phyloP scores from a whole-genome alignment of 441 rosid species.

The Gossypium schwendimanii region DNA sequence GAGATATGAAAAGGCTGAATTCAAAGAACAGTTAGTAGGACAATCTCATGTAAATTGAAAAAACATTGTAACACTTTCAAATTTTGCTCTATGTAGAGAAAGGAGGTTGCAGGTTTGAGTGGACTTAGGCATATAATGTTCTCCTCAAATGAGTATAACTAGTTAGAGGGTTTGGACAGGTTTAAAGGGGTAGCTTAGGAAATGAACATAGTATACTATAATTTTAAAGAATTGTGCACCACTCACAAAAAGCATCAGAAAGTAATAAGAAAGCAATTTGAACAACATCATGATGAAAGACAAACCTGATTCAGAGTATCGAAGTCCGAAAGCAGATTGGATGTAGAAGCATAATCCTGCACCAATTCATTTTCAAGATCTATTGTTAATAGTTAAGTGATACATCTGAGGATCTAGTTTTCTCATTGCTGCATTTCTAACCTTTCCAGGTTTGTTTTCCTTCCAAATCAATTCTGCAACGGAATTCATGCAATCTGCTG shows the following conservation, averaged over 20 bases:
- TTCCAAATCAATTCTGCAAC: slow-evolving; percentile 49
- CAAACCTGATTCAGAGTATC: slow-evolving; percentile 74
- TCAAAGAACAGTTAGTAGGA: background rate
- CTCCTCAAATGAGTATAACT: background rate
- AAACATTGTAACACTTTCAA: background rate
- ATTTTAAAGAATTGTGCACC: background rate
- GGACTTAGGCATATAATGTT: too few species aligned
- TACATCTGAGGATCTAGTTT: background rate
- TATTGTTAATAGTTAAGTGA: slow-evolving; percentile 13
- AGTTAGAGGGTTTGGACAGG: too few species aligned
- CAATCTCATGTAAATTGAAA: background rate
- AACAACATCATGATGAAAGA: slow-evolving; percentile 3
- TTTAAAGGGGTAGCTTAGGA: too few species aligned
- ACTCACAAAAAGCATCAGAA: background rate
- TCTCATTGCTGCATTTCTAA: slow-evolving; percentile 24
- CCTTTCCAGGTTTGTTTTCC: slow-evolving; percentile 44
- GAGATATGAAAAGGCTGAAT: slow-evolving; percentile 9
- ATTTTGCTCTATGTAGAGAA: background rate
- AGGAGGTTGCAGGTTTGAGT: background rate
- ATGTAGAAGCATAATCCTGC: slow-evolving; percentile 72
- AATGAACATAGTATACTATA: background rate
- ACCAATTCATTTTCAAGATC: slow-evolving; percentile 23
- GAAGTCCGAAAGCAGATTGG: slow-evolving; percentile 74
- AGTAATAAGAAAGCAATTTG: background rate
- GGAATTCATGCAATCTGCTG: slow-evolving; percentile 88